phyloP scores from a whole-genome alignment of 192 early-diverging fungal genomes.

The Dimargaris verticillata region DNA sequence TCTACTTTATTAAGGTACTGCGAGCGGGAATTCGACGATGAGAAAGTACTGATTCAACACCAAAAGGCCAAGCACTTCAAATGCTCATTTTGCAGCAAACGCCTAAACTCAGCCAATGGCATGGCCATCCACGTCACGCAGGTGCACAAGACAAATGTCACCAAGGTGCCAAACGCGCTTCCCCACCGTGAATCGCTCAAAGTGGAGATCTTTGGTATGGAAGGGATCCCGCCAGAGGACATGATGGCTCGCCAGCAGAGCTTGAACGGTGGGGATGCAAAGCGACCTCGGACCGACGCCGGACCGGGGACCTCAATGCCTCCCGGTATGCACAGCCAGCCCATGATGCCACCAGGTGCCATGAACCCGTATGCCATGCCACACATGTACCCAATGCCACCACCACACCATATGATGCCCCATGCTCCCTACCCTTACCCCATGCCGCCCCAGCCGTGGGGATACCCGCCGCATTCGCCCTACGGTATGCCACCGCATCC shows the following conservation, averaged over 20 bases:
- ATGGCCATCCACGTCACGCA: constrained; percentile 80
- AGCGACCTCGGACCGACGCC: constrained; percentile 24
- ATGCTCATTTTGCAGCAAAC: constrained; percentile 67
- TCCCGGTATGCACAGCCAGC: constrained; percentile 16
- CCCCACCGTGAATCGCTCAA: constrained; percentile 72
- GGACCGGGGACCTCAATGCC: constrained; percentile 19
- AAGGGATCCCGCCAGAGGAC: constrained; percentile 75
- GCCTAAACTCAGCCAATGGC: constrained; percentile 75
- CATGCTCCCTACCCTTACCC: constrained; percentile 10
- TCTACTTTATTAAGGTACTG: constrained; percentile 54
- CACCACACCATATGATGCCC: constrained; percentile 20
- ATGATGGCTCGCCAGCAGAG: constrained; percentile 43
- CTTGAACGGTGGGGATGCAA: constrained; percentile 26
- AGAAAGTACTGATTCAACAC: constrained; percentile 82
- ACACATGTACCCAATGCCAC: constrained; percentile 17
- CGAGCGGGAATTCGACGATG: constrained; percentile 88
- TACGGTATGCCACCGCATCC: constrained; percentile 15
- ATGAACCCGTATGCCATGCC: constrained; percentile 28
- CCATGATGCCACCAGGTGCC: constrained; percentile 23
- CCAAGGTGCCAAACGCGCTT: constrained; percentile 71
- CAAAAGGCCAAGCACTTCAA: constrained; percentile 92
- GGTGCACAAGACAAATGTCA: constrained; percentile 82
- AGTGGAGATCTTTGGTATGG: constrained; percentile 89
- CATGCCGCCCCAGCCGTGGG: constrained; percentile 14
- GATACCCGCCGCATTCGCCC: constrained; percentile 11